Evolutionary conservation across 192 early-diverging fungal species (phyloP), one percentile per base, ranked within the genome.

Genomic region (Glomus cerebriforme): DNA sequence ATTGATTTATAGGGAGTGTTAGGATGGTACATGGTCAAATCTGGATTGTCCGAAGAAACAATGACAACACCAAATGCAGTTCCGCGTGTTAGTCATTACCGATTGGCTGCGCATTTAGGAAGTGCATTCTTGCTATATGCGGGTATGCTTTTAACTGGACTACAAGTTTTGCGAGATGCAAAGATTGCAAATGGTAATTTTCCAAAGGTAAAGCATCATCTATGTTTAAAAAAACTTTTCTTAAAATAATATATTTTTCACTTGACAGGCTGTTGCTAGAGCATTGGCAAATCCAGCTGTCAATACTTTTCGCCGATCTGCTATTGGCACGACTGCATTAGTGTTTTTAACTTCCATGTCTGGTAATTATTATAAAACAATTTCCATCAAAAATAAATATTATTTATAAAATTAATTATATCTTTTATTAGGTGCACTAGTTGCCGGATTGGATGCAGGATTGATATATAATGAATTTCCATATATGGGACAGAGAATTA

Each of bases 11-110:
- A 94, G 89, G 97, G 97, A 37, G 87, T 92, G 15, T 88, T 99
- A 80, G 97, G 97, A 73, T 99, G 97, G 97, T 97, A 95, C 82
- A 99, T 99, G 97, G 97, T 99, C 27, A 92, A 94, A 49, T 95
- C 94, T 76, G 97, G 97, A 17, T 86, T 99, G 9, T 90, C 92
- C 26, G 87, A 94, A 62, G 92, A 95, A 79, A 83, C 97, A 37
- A 85, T 95, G 80, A 87, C 92, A 70, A 89, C 90, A 8, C 90
- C 93, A 19, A 91, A 94, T 47, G 89, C 92, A 15, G 91, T 95
- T 5, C 96, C 97, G 2, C 91, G 97, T 39, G 97, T 99, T 37
- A 95, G 93, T 71, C 97, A 98, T 81, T 98, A 97, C 83, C 92
- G 97, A 78, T 87, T 99, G 45, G 91, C 95, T 0, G 93, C 96